Evolutionary conservation across 2,329 filamentous ascomycete genomes (phyloP).

Genomic region (Davidsoniella virescens): DNA sequence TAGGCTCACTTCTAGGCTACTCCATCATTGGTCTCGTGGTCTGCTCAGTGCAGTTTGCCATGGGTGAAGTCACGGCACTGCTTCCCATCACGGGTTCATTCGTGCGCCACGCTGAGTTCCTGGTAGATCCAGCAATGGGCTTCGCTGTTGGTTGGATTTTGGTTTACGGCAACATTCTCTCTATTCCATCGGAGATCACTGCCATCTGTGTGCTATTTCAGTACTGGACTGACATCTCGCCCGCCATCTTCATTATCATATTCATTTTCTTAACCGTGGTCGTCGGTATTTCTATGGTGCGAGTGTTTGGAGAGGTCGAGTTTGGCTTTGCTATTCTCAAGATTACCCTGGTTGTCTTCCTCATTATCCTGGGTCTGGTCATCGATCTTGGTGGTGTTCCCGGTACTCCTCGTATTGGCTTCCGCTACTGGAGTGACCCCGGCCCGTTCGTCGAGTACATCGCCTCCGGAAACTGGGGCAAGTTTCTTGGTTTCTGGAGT

Average conservation of each 20-base stretch:
- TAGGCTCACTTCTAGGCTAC: slow-evolving; percentile 35
- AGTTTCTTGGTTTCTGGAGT: slow-evolving; percentile 50
- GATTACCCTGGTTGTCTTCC: slow-evolving; percentile 42
- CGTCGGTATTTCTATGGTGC: slow-evolving; percentile 19
- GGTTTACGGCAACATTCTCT: slow-evolving; percentile 37
- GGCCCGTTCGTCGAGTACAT: slow-evolving; percentile 53
- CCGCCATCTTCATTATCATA: slow-evolving; percentile 26
- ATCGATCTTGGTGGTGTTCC: slow-evolving; percentile 47
- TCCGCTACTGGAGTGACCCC: slow-evolving; percentile 52
- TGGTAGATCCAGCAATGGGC: slow-evolving; percentile 44
- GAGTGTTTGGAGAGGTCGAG: slow-evolving; percentile 44
- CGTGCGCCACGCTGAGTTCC: slow-evolving; percentile 41
- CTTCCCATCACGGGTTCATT: slow-evolving; percentile 48
- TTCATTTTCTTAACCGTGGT: slow-evolving; percentile 37
- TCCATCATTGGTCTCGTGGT: slow-evolving; percentile 39
- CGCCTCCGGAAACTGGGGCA: slow-evolving; percentile 38
- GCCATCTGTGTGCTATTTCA: slow-evolving; percentile 46
- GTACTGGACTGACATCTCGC: slow-evolving; percentile 44
- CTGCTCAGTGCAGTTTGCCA: slow-evolving; percentile 39
- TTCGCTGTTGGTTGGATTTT: slow-evolving; percentile 39
- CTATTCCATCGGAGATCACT: slow-evolving; percentile 43
- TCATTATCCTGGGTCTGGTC: slow-evolving; percentile 45
- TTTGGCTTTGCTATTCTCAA: slow-evolving; percentile 37
- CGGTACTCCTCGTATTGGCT: slow-evolving; percentile 42
- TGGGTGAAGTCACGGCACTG: slow-evolving; percentile 44